Evolutionary conservation across 1,284 basidiomycete species (phyloP).

Genomic region (Cutaneotrichosporon sp.): DNA sequence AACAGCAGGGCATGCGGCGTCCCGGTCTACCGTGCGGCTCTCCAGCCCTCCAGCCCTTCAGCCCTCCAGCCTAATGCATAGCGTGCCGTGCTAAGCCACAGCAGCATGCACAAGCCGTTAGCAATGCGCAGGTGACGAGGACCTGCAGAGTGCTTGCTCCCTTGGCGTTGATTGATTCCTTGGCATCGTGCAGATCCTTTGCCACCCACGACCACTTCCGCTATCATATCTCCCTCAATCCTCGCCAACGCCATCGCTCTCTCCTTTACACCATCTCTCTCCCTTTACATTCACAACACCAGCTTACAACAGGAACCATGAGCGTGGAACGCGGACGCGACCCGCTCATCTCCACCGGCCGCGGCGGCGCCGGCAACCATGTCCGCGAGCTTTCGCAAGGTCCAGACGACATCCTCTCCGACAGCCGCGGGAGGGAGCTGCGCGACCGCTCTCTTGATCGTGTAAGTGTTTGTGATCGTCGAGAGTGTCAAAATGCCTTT

Average conservation of each 20-base stretch:
- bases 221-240: background rate
- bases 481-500: too few species aligned
- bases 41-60: too few species aligned
- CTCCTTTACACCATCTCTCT: background rate
- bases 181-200: too few species aligned
- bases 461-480: conserved; percentile 19
- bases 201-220: background rate
- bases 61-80: too few species aligned
- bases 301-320: conserved; percentile 16
- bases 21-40: too few species aligned
- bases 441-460: conserved; percentile 25
- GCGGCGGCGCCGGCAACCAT: conserved; percentile 48
- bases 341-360: conserved; percentile 40
- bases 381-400: conserved; percentile 38
- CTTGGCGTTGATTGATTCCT: too few species aligned
- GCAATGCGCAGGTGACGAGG: too few species aligned
- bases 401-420: conserved; percentile 33
- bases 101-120: too few species aligned
- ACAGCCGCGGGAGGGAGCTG: conserved; percentile 39
- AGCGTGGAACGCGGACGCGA: conserved; percentile 19
- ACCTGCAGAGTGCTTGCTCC: too few species aligned
- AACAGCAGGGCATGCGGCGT: too few species aligned
- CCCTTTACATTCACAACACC: background rate
- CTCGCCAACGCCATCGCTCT: background rate
- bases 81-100: too few species aligned